Conservation (phyloP, 192 early-diverging fungal genomes). For the Coemansia biformis region DNA sequence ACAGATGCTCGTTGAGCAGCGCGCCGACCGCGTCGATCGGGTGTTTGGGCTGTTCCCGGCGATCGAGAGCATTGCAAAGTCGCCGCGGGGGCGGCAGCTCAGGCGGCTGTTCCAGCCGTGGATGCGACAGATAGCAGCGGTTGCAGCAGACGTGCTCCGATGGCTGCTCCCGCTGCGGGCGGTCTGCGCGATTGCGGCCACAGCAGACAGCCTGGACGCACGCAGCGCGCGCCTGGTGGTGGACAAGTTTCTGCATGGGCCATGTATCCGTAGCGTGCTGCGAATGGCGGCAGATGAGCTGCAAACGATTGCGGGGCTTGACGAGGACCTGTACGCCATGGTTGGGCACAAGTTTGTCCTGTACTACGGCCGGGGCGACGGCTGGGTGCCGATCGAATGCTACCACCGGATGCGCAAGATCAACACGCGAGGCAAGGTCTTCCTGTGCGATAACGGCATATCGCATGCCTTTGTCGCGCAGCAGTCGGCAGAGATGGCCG, state of each 20-base stretch:
- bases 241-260: slow-evolving; percentile 60
- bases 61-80: slow-evolving; percentile 67
- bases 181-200: slow-evolving; percentile 11
- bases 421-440: slow-evolving; percentile 62
- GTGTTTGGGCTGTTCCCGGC: slow-evolving; percentile 76
- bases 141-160: slow-evolving; percentile 32
- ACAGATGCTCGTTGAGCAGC: slow-evolving; percentile 55
- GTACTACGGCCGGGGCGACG: slow-evolving; percentile 71
- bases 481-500: slow-evolving; percentile 35
- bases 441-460: slow-evolving; percentile 64
- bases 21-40: slow-evolving; percentile 58
- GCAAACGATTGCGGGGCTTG: slow-evolving; percentile 59
- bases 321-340: slow-evolving; percentile 57
- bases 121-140: slow-evolving; percentile 21
- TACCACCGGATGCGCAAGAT: slow-evolving; percentile 59
- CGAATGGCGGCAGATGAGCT: slow-evolving; percentile 72
- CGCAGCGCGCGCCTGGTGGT: slow-evolving; percentile 57
- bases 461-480: slow-evolving; percentile 75
- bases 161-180: slow-evolving; percentile 27
- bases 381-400: slow-evolving; percentile 71
- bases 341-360: slow-evolving; percentile 63
- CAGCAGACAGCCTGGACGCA: slow-evolving; percentile 22
- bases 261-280: slow-evolving; percentile 60
- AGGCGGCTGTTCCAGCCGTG: slow-evolving; percentile 32
- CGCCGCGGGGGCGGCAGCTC: slow-evolving; percentile 65